Percentiles rank a stretch among this genome's conserved stretches.
phyloP scores from a whole-genome alignment of 1,284 basidiomycete species.

The Sutorius eximius region DNA sequence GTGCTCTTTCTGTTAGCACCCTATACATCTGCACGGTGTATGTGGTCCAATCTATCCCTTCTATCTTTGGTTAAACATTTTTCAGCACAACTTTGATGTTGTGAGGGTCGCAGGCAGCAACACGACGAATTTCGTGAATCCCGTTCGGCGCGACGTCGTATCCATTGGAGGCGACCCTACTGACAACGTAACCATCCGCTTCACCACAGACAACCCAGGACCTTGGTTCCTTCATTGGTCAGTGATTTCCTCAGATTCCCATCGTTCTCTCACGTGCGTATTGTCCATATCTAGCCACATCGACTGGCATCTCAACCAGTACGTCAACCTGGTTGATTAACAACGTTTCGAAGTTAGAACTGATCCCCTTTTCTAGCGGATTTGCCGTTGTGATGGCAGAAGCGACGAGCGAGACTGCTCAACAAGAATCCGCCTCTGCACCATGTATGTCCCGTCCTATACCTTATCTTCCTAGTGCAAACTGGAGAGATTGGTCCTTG shows the following conservation, averaged over 20 bases:
- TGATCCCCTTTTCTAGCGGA: conserved; percentile 18
- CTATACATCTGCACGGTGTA: conserved; percentile 39
- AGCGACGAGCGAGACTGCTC: conserved; percentile 15
- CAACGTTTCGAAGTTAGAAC: not conserved
- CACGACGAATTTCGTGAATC: conserved; percentile 26
- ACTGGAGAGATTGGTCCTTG: not conserved
- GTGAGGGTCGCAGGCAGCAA: conserved; percentile 23
- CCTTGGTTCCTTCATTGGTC: conserved; percentile 52
- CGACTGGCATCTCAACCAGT: conserved; percentile 32
- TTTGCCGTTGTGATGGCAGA: conserved; percentile 36
- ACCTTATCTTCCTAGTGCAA: no score
- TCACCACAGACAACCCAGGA: conserved; percentile 46
- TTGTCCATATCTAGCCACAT: conserved; percentile 25
- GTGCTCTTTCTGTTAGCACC: conserved; percentile 24
- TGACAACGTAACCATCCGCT: conserved; percentile 46
- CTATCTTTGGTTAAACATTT: not conserved
- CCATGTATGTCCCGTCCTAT: conserved; percentile 19
- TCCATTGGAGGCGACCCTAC: conserved; percentile 15
- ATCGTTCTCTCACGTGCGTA: not conserved
- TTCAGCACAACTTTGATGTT: conserved; percentile 29
- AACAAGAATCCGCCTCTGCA: conserved; percentile 11
- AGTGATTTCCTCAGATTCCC: conserved; percentile 4
- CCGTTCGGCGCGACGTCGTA: conserved; percentile 31
- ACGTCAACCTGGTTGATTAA: not conserved
- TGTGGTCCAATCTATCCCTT: not conserved